These are phyloP conservation scores for Nectriaceae sp. DNA, from an alignment of 2,329 filamentous ascomycete genomes.

Conservation along the genomic window DNA sequence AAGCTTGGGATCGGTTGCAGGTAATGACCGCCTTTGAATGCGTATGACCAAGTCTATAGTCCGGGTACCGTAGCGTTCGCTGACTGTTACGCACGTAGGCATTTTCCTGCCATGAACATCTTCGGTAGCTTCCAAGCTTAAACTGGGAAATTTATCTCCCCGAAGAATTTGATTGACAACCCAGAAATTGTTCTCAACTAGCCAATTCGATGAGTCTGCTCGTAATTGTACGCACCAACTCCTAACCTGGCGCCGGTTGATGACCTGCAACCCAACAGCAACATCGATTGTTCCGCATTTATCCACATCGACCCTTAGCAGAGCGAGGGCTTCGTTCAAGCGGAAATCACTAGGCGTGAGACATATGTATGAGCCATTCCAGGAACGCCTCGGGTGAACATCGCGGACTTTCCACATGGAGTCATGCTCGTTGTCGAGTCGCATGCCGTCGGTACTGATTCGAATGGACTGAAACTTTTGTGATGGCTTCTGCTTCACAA, in stretches of 20 bases:
- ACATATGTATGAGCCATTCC: neutral
- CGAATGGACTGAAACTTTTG: slow-evolving; percentile 1
- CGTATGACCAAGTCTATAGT: neutral
- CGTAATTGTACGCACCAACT: neutral
- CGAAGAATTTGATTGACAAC: neutral
- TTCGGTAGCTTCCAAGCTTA: neutral
- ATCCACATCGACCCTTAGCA: neutral
- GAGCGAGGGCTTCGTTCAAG: neutral
- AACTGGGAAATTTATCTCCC: neutral
- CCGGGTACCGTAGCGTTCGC: neutral
- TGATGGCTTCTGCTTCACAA: slow-evolving; percentile 1
- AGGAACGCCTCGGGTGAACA: neutral
- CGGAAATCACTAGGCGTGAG: slow-evolving; percentile 1
- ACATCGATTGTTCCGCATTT: neutral
- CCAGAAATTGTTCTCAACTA: slow-evolving; percentile 1
- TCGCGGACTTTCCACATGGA: neutral
- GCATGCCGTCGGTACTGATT: neutral
- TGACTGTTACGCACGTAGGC: neutral
- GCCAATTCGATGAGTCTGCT: neutral
- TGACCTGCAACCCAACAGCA: slow-evolving; percentile 1
- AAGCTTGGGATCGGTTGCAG: too few relatives aligned
- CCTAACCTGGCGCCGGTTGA: neutral
- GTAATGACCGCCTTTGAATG: neutral
- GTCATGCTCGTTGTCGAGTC: neutral
- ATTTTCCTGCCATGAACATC: neutral